These are phyloP conservation scores for Aspergillus spinulosporus DNA, from an alignment of 2,329 filamentous ascomycete genomes.

Conservation along the genomic window DNA sequence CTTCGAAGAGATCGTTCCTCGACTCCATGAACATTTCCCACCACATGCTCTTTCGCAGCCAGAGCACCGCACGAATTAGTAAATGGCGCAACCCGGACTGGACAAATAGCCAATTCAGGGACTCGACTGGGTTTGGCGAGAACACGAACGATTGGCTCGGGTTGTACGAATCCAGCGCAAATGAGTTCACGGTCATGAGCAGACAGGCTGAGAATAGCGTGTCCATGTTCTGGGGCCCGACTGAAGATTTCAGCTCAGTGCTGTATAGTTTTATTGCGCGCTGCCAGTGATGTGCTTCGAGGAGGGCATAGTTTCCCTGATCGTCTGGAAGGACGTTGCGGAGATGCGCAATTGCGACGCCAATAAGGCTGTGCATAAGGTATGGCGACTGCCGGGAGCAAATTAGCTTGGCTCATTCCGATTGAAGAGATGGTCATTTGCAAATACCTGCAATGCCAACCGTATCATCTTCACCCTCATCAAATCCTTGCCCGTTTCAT, in stretches of 20 bases:
- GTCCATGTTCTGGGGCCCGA: slow-evolving; percentile 39
- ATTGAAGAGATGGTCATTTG: neutral
- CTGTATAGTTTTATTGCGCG: slow-evolving; percentile 38
- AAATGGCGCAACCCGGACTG: slow-evolving; percentile 38
- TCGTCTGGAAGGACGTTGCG: slow-evolving; percentile 29
- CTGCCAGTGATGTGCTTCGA: slow-evolving; percentile 42
- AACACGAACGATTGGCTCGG: slow-evolving; percentile 40
- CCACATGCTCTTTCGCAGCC: slow-evolving; percentile 39
- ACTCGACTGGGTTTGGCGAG: slow-evolving; percentile 28
- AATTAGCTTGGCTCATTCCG: neutral
- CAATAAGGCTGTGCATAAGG: slow-evolving; percentile 42
- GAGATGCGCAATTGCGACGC: slow-evolving; percentile 34
- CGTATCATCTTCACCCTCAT: slow-evolving; percentile 29
- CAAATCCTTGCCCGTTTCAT: slow-evolving; percentile 17
- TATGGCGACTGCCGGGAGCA: slow-evolving; percentile 31
- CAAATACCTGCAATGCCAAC: slow-evolving; percentile 34
- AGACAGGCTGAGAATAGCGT: slow-evolving; percentile 41
- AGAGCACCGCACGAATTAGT: slow-evolving; percentile 26
- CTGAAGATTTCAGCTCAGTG: slow-evolving; percentile 28
- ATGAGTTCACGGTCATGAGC: slow-evolving; percentile 39
- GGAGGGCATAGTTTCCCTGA: slow-evolving; percentile 25
- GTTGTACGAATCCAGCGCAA: slow-evolving; percentile 32
- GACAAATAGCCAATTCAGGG: slow-evolving; percentile 41
- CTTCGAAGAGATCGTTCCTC: slow-evolving; percentile 28
- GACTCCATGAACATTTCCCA: slow-evolving; percentile 33